Percentiles rank a stretch among this genome's conserved stretches.
Evolutionary conservation across 2,329 filamentous ascomycete genomes (phyloP).

Genomic region (Penicillium crustosum): DNA sequence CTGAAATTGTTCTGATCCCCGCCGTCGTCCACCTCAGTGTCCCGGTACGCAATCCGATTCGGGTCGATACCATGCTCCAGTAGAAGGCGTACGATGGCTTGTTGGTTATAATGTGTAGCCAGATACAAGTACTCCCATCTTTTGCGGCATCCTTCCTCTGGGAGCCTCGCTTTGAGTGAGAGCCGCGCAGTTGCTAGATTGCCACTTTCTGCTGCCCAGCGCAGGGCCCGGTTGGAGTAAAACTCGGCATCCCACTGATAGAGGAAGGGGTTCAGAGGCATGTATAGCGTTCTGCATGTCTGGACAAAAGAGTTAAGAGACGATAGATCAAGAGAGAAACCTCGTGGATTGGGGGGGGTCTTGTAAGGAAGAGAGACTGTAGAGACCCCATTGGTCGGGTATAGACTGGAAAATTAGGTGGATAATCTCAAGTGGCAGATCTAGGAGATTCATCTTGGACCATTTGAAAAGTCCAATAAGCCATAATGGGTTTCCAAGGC

Average conservation of each 20-base stretch:
- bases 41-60: background rate
- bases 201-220: background rate
- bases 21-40: background rate
- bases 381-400: background rate
- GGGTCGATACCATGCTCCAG: background rate
- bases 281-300: background rate
- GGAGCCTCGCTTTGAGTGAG: background rate
- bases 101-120: background rate
- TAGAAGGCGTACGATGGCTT: background rate
- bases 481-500: background rate
- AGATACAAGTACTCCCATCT: background rate
- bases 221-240: background rate
- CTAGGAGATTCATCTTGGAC: background rate
- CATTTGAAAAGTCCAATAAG: background rate
- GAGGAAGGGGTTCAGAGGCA: background rate
- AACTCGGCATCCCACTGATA: background rate
- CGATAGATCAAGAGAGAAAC: background rate
- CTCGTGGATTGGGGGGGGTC: background rate
- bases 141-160: background rate
- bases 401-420: background rate
- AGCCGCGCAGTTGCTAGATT: background rate
- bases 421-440: background rate
- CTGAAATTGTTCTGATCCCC: too few relatives aligned
- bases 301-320: background rate
- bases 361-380: background rate